Conservation (phyloP, 768 basidiomycete species). For the Scleroderma bovista region DNA sequence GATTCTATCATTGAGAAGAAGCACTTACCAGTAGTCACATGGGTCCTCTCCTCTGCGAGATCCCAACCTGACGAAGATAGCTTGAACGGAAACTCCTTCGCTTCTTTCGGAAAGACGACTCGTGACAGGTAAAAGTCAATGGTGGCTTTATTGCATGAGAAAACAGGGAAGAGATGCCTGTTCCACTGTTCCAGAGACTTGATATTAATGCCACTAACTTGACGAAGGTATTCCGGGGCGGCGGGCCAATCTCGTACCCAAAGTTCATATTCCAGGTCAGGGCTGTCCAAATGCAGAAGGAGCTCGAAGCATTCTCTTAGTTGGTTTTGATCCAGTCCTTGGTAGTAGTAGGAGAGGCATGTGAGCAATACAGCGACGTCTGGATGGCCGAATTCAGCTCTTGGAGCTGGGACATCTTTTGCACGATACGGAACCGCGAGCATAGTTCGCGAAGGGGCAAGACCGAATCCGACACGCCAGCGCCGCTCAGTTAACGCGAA, state of each 20-base stretch:
- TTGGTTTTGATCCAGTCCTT: slow-evolving; percentile 26
- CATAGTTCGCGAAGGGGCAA: slow-evolving; percentile 27
- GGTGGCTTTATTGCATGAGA: slow-evolving; percentile 23
- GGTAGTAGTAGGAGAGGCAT: slow-evolving; percentile 34
- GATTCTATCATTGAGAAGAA: neutral
- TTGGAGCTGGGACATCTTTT: slow-evolving; percentile 32
- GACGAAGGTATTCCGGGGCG: slow-evolving; percentile 16
- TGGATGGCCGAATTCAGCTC: slow-evolving; percentile 37
- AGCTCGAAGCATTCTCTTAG: slow-evolving; percentile 25
- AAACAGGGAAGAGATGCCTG: slow-evolving; percentile 18
- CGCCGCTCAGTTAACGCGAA: slow-evolving; percentile 29
- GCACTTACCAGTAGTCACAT: slow-evolving; percentile 12
- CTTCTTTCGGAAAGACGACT: slow-evolving; percentile 34
- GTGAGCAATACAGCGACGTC: slow-evolving; percentile 32
- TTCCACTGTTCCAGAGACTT: slow-evolving; percentile 27
- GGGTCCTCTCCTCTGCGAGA: slow-evolving; percentile 24
- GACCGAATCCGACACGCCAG: slow-evolving; percentile 37
- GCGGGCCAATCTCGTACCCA: slow-evolving; percentile 22
- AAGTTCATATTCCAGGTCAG: slow-evolving; percentile 24
- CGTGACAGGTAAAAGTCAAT: slow-evolving; percentile 34
- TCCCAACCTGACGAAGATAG: slow-evolving; percentile 34
- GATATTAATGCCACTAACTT: slow-evolving; percentile 19
- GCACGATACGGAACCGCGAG: slow-evolving; percentile 36
- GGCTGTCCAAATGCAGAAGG: slow-evolving; percentile 26
- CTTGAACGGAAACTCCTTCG: slow-evolving; percentile 32